Evolutionary conservation across 2,329 filamentous ascomycete species (phyloP), one percentile per base, ranked within the genome.

Genomic region (Aotearoamyces nothofagi): DNA sequence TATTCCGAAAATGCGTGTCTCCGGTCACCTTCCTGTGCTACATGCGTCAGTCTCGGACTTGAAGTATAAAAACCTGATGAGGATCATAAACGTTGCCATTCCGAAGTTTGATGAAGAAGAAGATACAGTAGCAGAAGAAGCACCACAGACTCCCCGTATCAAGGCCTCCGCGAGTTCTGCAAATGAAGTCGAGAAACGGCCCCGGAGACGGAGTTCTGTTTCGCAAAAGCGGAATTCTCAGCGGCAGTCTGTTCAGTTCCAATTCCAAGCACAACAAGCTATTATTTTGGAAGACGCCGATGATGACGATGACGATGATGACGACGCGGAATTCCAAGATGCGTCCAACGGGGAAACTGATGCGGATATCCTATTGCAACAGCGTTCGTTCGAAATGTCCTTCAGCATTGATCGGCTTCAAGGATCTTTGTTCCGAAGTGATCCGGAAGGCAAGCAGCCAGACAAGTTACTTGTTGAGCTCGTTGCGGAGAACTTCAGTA

Each of bases 51-150:
- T 92, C 20, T 96, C 90, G 0, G 92, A 99, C 44, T 74, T 74
- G 20, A 98, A 98, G 51, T 98, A 98, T 60, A 98, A 96, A 58
- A 86, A 73, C 25, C 53, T 98, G 34, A 98, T 99, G 90, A 86
- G 75, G 43, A 64, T 98, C 24, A 87, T 98, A 36, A 87, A 98
- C 35, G 84, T 93, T 32, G 86, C 90, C 0, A 81, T 98, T 34
- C 92, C 90, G 1, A 86, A 79, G 36, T 77, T 96, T 33, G 67
- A 70, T 15, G 58, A 63, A 10, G 59, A 63, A 2, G 52, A 58
- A 7, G n/a, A 8, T n/a, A n/a, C n/a, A n/a, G n/a, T n/a, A n/a
- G n/a, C n/a, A n/a, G n/a, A n/a, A n/a, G n/a, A n/a, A n/a, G n/a
- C n/a, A n/a, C n/a, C n/a, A n/a, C 46, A 56, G 13, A 45, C 10